phyloP scores from a whole-genome alignment of 805 yeast species.

The Lachancea thermotolerans region DNA sequence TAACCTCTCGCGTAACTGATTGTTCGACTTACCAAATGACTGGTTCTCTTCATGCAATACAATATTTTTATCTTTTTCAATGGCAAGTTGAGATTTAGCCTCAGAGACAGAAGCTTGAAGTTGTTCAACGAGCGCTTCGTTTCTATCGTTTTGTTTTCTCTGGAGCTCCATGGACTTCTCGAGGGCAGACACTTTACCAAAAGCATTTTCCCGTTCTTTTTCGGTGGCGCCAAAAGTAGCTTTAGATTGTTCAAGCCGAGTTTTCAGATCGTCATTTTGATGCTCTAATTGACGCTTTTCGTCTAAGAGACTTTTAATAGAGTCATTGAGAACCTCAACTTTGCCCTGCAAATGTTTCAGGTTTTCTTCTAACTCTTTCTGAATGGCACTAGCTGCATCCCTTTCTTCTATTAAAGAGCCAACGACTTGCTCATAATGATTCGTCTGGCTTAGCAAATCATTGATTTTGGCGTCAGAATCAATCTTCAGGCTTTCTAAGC shows the following conservation, averaged over 20 bases:
- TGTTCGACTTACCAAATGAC: conserved; percentile 49
- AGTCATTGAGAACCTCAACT: conserved; percentile 47
- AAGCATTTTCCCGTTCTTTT: conserved; percentile 20
- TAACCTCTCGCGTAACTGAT: conserved; percentile 40
- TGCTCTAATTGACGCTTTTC: conserved; percentile 58
- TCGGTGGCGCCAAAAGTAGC: conserved; percentile 12
- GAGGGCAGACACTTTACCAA: conserved; percentile 19
- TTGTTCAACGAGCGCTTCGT: conserved; percentile 34
- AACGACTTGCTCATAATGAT: conserved; percentile 36
- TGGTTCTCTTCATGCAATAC: conserved; percentile 62
- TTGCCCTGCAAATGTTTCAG: conserved; percentile 44
- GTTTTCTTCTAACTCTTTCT: conserved; percentile 41
- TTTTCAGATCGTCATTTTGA: conserved; percentile 34
- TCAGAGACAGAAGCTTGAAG: conserved; percentile 26
- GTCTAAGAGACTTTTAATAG: conserved; percentile 51
- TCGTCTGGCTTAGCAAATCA: conserved; percentile 38
- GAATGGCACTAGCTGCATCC: conserved; percentile 36
- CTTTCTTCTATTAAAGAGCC: conserved; percentile 39
- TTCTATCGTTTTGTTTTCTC: conserved; percentile 27
- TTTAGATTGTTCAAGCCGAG: conserved; percentile 30
- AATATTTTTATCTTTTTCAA: conserved; percentile 46
- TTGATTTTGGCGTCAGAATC: conserved; percentile 32
- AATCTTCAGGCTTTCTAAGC: conserved; percentile 48
- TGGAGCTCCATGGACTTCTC: conserved; percentile 29
- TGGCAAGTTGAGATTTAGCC: conserved; percentile 32